These are phyloP conservation scores for Neofusicoccum parvum DNA, from an alignment of 2,329 filamentous ascomycete species.

Conservation along the genomic window DNA sequence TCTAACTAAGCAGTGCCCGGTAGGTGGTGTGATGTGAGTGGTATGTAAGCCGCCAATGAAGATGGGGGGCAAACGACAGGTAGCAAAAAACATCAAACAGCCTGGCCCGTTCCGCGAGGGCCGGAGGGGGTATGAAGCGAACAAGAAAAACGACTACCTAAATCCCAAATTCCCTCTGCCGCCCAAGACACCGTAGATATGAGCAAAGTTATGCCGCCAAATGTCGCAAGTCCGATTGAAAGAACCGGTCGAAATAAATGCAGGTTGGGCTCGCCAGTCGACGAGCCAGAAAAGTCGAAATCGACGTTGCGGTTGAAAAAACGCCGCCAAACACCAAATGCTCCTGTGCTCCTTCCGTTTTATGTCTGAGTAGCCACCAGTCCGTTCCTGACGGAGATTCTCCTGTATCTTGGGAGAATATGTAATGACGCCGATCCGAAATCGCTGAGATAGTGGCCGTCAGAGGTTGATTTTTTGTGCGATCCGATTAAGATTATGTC, in stretches of 20 bases:
- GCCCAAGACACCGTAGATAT: slow-evolving; percentile 18
- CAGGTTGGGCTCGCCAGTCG: background rate
- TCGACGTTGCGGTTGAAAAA: slow-evolving; percentile 14
- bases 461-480: slow-evolving; percentile 10
- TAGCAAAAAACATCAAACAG: slow-evolving; percentile 18
- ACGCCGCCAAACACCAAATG: slow-evolving; percentile 19
- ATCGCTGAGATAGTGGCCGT: slow-evolving; percentile 18
- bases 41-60: slow-evolving; percentile 14
- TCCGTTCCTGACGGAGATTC: slow-evolving; percentile 21
- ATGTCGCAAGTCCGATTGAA: slow-evolving; percentile 12
- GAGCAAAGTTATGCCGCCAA: slow-evolving; percentile 18
- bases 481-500: slow-evolving; percentile 22
- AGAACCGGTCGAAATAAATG: slow-evolving; percentile 16
- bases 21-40: slow-evolving; percentile 17
- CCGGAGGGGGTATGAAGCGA: slow-evolving; percentile 22
- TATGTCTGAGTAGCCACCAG: slow-evolving; percentile 10
- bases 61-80: background rate
- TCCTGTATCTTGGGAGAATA: background rate
- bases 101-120: slow-evolving; percentile 15
- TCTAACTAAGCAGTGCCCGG: slow-evolving; percentile 13
- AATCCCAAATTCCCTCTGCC: slow-evolving; percentile 11
- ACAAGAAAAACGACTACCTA: slow-evolving; percentile 20
- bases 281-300: slow-evolving; percentile 16
- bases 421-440: slow-evolving; percentile 19
- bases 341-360: slow-evolving; percentile 19